A percentile compares a stretch with the other conserved stretches of the same genome.
These are phyloP conservation scores for Sodiomyces alkalinus DNA, from an alignment of 2,329 filamentous ascomycete species.

Conservation along the genomic window DNA sequence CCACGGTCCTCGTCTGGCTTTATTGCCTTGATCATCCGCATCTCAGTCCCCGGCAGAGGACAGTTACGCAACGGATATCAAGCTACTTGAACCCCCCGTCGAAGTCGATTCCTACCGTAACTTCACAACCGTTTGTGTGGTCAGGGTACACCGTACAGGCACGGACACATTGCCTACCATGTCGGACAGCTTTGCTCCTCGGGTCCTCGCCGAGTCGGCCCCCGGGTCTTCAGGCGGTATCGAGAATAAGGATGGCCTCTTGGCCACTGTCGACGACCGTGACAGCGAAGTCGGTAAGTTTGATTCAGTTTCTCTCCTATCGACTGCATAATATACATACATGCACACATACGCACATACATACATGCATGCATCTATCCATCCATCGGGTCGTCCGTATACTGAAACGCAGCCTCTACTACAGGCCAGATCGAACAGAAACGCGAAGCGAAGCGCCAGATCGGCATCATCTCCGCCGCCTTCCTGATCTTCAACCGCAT, in stretches of 20 bases:
- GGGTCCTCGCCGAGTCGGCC: background rate
- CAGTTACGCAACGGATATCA: background rate
- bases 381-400: background rate
- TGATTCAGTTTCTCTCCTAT: background rate
- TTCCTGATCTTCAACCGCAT: constrained; percentile 51
- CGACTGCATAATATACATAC: no score
- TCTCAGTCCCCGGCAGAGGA: no score
- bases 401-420: background rate
- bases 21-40: background rate
- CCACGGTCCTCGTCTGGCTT: background rate
- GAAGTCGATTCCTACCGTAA: background rate
- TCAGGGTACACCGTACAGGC: background rate
- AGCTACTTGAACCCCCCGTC: background rate
- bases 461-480: constrained; percentile 37
- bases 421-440: constrained; percentile 20
- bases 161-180: background rate
- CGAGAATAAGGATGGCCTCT: constrained; percentile 3
- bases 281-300: constrained; percentile 8
- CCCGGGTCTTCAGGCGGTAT: background rate
- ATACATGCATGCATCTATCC: background rate
- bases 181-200: background rate
- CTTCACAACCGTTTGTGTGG: background rate
- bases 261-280: constrained; percentile 1
- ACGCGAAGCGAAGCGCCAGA: constrained; percentile 35
- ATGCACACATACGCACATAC: background rate